Evolutionary conservation across 2,329 filamentous ascomycete species (phyloP).

Genomic region (Aspergillus aculeatinus): DNA sequence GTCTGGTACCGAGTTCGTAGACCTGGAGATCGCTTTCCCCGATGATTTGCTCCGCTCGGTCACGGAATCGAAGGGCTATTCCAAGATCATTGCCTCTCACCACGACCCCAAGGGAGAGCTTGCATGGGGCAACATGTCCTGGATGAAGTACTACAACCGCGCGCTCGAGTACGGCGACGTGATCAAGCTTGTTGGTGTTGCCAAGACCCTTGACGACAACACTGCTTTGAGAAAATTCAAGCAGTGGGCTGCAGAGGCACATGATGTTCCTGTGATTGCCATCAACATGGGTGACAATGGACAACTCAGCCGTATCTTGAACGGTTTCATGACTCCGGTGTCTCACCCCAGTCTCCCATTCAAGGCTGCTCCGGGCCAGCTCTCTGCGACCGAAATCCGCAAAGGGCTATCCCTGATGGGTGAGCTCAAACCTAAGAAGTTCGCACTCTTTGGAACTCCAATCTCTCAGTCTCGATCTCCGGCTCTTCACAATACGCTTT

Average conservation of each 20-base stretch:
- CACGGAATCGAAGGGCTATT: conserved; percentile 66
- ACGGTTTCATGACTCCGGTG: conserved; percentile 91
- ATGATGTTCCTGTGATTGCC: conserved; percentile 82
- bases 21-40: conserved; percentile 85
- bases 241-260: conserved; percentile 67
- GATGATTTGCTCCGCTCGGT: conserved; percentile 71
- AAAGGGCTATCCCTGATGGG: conserved; percentile 75
- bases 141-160: conserved; percentile 86
- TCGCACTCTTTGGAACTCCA: conserved; percentile 85
- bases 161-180: conserved; percentile 88
- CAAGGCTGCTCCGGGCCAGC: conserved; percentile 89
- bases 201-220: conserved; percentile 77
- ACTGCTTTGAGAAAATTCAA: conserved; percentile 82
- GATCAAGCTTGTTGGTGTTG: conserved; percentile 89
- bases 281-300: conserved; percentile 92
- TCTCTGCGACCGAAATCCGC: conserved; percentile 86
- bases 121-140: conserved; percentile 90
- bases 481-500: conserved; percentile 84
- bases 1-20: conserved; percentile 86
- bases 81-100: conserved; percentile 90
- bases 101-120: conserved; percentile 78
- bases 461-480: conserved; percentile 81
- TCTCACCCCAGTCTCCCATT: conserved; percentile 86
- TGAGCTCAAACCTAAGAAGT: conserved; percentile 70
- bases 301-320: conserved; percentile 85